These are phyloP conservation scores for Oxytropis ochrocephala DNA, from an alignment of 306 rosid genomes.

Conservation along the genomic window DNA sequence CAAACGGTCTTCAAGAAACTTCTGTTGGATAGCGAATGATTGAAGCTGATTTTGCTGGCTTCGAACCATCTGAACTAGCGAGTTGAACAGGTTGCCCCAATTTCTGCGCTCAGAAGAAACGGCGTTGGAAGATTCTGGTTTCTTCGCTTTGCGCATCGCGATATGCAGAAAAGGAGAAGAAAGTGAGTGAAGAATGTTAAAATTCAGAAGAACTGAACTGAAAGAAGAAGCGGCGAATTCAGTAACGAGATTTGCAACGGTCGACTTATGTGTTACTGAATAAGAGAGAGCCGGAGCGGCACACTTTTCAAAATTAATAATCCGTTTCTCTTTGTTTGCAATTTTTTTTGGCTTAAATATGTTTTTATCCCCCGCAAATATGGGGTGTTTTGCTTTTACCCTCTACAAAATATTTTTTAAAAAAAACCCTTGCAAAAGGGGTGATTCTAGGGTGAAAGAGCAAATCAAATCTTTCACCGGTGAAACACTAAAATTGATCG, in stretches of 20 bases:
- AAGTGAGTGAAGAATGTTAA: neutral
- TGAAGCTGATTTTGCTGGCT: constrained; percentile 63
- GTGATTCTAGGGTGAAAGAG: too few species aligned
- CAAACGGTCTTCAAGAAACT: constrained; percentile 48
- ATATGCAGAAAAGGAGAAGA: neutral
- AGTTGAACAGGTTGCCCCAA: constrained; percentile 54
- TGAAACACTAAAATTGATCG: too few species aligned
- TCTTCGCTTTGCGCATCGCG: constrained; percentile 33
- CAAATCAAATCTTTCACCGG: too few species aligned
- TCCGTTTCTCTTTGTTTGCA: too few species aligned
- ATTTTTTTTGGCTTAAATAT: too few species aligned
- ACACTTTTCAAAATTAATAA: neutral
- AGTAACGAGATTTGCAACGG: constrained; percentile 11
- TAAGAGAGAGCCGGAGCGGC: neutral
- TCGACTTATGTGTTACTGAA: neutral
- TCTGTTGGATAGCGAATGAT: constrained; percentile 40
- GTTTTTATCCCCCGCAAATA: too few species aligned
- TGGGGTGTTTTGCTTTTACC: too few species aligned
- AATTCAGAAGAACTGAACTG: constrained; percentile 19
- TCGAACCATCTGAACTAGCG: constrained; percentile 44
- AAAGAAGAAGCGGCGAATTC: neutral
- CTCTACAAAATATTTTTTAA: too few species aligned
- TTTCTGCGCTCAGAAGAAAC: constrained; percentile 29
- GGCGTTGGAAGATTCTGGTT: constrained; percentile 8
- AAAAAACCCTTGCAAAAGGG: too few species aligned